Conservation (phyloP, 1,139 yeast species). For the Taphrina sp. region DNA sequence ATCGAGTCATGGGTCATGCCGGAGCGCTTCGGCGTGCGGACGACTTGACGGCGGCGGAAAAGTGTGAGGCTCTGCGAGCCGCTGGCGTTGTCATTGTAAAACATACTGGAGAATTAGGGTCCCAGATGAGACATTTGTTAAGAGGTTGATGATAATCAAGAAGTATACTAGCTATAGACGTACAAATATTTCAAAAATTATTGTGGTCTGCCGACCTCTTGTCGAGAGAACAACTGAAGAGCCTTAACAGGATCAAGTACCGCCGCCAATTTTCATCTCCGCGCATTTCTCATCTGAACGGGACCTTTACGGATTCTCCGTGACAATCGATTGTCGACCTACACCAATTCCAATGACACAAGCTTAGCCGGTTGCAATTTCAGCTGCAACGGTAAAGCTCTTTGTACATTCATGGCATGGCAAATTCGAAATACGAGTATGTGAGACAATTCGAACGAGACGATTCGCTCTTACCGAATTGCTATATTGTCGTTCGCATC, state of each 20-base stretch:
- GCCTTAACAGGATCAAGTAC: too few species aligned
- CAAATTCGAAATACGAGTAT: conserved; percentile 79
- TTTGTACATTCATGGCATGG: conserved; percentile 50
- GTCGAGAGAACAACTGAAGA: too few species aligned
- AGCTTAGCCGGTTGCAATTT: too few species aligned
- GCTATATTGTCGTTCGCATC: conserved; percentile 77
- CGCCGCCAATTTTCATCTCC: too few species aligned
- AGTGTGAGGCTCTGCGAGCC: conserved; percentile 6
- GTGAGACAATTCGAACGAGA: conserved; percentile 79
- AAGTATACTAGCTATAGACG: background rate
- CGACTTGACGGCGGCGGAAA: conserved; percentile 22
- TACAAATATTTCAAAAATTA: too few species aligned
- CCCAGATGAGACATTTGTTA: conserved; percentile 1
- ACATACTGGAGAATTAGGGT: conserved; percentile 22
- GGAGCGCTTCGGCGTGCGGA: conserved; percentile 22
- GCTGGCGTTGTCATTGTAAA: conserved; percentile 20
- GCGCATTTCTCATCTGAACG: too few species aligned
- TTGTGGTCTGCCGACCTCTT: too few species aligned
- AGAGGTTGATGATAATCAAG: background rate
- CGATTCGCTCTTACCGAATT: conserved; percentile 68
- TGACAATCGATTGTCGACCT: too few species aligned
- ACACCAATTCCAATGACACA: too few species aligned
- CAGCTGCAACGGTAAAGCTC: too few species aligned
- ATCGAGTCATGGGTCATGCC: conserved; percentile 29
- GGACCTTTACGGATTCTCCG: too few species aligned